Conservation (phyloP, 2,329 filamentous ascomycete species). For the Colletotrichum tamarilloi region DNA sequence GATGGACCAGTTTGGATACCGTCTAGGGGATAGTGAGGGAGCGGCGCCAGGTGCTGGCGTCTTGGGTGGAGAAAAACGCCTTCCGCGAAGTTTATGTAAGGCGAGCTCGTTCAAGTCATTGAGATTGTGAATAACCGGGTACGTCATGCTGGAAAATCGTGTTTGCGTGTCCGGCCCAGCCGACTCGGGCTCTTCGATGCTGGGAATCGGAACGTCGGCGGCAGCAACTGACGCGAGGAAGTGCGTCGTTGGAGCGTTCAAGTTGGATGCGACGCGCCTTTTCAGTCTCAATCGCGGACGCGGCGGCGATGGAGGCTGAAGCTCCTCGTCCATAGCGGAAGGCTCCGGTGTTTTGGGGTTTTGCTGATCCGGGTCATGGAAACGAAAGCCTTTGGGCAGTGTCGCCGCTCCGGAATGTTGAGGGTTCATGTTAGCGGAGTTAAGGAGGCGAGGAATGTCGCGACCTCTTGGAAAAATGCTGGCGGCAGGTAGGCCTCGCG, state of each 20-base stretch:
- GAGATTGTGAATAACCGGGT: slow-evolving; percentile 47
- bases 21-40: slow-evolving; percentile 55
- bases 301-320: slow-evolving; percentile 59
- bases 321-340: slow-evolving; percentile 46
- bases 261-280: slow-evolving; percentile 63
- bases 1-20: slow-evolving; percentile 69
- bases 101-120: slow-evolving; percentile 46
- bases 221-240: slow-evolving; percentile 76
- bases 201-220: slow-evolving; percentile 72
- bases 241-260: slow-evolving; percentile 70
- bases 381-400: slow-evolving; percentile 56
- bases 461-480: slow-evolving; percentile 14
- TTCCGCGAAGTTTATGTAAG: slow-evolving; percentile 49
- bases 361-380: slow-evolving; percentile 46
- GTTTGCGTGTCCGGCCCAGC: slow-evolving; percentile 53
- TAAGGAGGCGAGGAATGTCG: slow-evolving; percentile 38
- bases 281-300: slow-evolving; percentile 66
- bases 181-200: slow-evolving; percentile 68
- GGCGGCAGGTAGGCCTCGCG: neutral
- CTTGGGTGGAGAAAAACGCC: slow-evolving; percentile 66
- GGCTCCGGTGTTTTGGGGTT: slow-evolving; percentile 66
- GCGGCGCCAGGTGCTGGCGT: slow-evolving; percentile 64
- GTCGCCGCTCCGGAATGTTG: slow-evolving; percentile 57
- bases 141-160: slow-evolving; percentile 53
- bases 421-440: slow-evolving; percentile 53